Evolutionary conservation across 2,329 filamentous ascomycete species (phyloP).

Genomic region (Neofusicoccum sp.): DNA sequence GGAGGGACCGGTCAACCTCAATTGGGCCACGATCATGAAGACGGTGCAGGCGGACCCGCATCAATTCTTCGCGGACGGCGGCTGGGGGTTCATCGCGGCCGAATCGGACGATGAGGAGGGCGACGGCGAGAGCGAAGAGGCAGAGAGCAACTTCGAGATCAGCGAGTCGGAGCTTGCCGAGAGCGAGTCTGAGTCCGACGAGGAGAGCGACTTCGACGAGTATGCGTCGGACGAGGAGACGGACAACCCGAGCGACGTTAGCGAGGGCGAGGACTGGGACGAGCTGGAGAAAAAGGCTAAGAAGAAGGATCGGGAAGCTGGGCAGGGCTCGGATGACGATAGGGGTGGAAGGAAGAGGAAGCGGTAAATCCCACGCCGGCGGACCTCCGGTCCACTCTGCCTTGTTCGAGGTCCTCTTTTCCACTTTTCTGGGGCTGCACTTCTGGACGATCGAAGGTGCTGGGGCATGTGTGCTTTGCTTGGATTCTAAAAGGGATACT

Average conservation of each 20-base stretch:
- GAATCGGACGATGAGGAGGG: slow-evolving; percentile 85
- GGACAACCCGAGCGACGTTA: slow-evolving; percentile 51
- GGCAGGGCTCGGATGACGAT: slow-evolving; percentile 58
- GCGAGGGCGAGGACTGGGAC: slow-evolving; percentile 88
- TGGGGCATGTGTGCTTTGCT: slow-evolving; percentile 1
- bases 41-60: slow-evolving; percentile 93
- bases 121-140: slow-evolving; percentile 72
- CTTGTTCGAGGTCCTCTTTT: slow-evolving; percentile 15
- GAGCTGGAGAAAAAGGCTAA: slow-evolving; percentile 86
- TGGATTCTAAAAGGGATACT: slow-evolving; percentile 11
- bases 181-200: slow-evolving; percentile 78
- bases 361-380: slow-evolving; percentile 50
- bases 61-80: slow-evolving; percentile 91
- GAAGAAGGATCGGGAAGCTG: slow-evolving; percentile 61
- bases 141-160: slow-evolving; percentile 91
- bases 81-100: slow-evolving; percentile 88
- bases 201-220: slow-evolving; percentile 91
- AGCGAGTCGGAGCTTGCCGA: slow-evolving; percentile 76
- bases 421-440: slow-evolving; percentile 16
- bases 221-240: slow-evolving; percentile 82
- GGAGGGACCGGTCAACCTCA: slow-evolving; percentile 94
- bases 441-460: slow-evolving; percentile 6
- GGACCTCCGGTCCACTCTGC: neutral
- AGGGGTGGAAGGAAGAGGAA: slow-evolving; percentile 75
- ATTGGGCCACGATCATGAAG: slow-evolving; percentile 99